phyloP scores from a whole-genome alignment of 768 basidiomycete species.

The Tremella fuciformis region DNA sequence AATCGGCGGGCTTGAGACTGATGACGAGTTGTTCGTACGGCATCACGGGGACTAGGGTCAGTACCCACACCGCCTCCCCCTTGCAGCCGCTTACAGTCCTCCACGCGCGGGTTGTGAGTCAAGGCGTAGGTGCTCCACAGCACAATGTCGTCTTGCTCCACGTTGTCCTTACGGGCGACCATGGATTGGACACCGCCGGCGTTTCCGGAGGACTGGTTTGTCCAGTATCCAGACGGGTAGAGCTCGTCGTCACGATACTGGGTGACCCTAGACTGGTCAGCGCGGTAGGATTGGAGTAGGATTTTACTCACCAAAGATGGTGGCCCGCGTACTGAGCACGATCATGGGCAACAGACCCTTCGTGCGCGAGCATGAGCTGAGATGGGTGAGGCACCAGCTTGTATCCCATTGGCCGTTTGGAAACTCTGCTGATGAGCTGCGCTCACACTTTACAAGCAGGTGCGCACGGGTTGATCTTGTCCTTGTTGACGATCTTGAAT shows the following conservation, averaged over 20 bases:
- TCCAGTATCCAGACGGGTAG: conserved; percentile 36
- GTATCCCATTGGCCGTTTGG: conserved; percentile 35
- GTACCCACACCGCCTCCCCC: too few relatives aligned
- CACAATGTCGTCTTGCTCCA: conserved; percentile 19
- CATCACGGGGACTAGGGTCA: conserved; percentile 8
- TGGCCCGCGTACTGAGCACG: background rate
- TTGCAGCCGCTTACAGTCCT: conserved; percentile 6
- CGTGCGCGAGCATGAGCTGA: conserved; percentile 39
- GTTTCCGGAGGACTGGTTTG: conserved; percentile 38
- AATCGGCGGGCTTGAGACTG: conserved; percentile 12
- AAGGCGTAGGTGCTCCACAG: conserved; percentile 14
- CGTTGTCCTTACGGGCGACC: conserved; percentile 36
- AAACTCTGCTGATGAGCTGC: conserved; percentile 32
- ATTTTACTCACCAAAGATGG: too few relatives aligned
- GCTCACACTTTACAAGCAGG: conserved; percentile 18
- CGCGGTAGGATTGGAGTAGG: background rate
- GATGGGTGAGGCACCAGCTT: conserved; percentile 43
- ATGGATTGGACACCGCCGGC: conserved; percentile 34
- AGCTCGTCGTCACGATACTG: conserved; percentile 39
- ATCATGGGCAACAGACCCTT: conserved; percentile 15
- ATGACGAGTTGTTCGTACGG: conserved; percentile 4
- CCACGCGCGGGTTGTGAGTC: conserved; percentile 10
- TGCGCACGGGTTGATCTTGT: background rate
- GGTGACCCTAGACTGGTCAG: conserved; percentile 4
- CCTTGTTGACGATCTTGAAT: conserved; percentile 31